A percentile compares a stretch with the other conserved stretches of the same genome.
phyloP scores from a whole-genome alignment of 129 eudicot genomes.

The Lactuca sativa region DNA sequence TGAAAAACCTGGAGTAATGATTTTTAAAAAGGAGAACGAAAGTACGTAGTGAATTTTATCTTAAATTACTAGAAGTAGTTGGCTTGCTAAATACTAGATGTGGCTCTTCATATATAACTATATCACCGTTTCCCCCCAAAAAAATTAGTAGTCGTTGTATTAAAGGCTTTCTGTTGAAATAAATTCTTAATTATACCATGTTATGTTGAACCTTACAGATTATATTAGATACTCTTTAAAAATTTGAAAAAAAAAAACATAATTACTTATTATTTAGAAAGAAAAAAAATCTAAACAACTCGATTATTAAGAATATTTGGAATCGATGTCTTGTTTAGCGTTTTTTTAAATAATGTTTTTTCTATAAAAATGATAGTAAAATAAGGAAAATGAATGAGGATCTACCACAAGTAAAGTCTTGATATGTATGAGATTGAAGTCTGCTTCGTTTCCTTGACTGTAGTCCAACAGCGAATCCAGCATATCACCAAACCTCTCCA shows the following conservation, averaged over 20 bases:
- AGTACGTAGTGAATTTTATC: neutral
- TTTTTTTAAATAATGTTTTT: neutral
- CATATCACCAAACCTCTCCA: constrained; percentile 34
- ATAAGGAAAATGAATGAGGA: neutral
- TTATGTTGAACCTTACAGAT: too few species aligned
- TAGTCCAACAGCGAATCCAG: constrained; percentile 44
- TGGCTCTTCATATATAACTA: too few species aligned
- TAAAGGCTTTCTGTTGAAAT: neutral
- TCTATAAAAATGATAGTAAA: neutral
- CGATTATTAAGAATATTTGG: too few species aligned
- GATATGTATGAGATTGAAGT: constrained; percentile 24
- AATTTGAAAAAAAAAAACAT: neutral
- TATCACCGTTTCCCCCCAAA: too few species aligned
- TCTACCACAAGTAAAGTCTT: constrained; percentile 37
- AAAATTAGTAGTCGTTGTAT: too few species aligned
- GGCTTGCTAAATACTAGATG: too few species aligned
- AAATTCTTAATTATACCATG: neutral
- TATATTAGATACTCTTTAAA: too few species aligned
- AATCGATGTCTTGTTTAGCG: neutral
- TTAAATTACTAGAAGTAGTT: neutral
- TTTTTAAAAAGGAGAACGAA: too few species aligned
- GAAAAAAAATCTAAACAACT: too few species aligned
- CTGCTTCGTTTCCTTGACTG: constrained; percentile 20
- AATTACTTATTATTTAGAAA: neutral
- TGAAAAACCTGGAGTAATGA: too few species aligned